Conservation (phyloP, 441 rosid genomes). For the Pelargonium citronellum region DNA sequence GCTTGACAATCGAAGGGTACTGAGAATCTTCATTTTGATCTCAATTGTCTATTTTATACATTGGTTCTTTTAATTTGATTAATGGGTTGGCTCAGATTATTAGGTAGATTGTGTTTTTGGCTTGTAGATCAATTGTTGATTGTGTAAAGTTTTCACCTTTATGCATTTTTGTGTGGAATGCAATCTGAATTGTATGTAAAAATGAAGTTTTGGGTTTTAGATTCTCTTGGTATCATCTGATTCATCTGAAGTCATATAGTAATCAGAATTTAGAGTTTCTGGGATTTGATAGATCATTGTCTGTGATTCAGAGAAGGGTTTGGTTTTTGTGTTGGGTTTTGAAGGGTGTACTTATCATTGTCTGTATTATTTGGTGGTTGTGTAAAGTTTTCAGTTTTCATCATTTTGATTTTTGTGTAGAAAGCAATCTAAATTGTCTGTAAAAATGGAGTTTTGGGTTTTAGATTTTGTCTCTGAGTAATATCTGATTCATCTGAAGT, state of each 20-base stretch:
- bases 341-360: too few species aligned
- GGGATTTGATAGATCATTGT: not conserved
- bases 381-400: too few species aligned
- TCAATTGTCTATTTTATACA: not conserved
- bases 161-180: not conserved
- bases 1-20: conserved; percentile 41
- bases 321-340: too few species aligned
- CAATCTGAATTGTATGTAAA: not conserved
- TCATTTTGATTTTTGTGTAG: too few species aligned
- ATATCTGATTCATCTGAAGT: too few species aligned
- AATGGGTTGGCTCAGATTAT: not conserved
- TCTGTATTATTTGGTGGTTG: too few species aligned
- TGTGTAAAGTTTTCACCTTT: not conserved
- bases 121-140: not conserved
- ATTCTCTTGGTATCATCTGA: not conserved
- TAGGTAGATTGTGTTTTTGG: not conserved
- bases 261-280: not conserved
- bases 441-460: too few species aligned
- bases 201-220: conserved; percentile 12
- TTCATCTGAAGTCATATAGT: not conserved
- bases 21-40: conserved; percentile 14
- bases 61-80: not conserved
- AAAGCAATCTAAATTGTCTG: too few species aligned
- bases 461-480: too few species aligned
- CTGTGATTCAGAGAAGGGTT: too few species aligned